Base-by-base conservation (phyloP, 2,329 filamentous ascomycete genomes). In the Byssochlamys sp. region DNA sequence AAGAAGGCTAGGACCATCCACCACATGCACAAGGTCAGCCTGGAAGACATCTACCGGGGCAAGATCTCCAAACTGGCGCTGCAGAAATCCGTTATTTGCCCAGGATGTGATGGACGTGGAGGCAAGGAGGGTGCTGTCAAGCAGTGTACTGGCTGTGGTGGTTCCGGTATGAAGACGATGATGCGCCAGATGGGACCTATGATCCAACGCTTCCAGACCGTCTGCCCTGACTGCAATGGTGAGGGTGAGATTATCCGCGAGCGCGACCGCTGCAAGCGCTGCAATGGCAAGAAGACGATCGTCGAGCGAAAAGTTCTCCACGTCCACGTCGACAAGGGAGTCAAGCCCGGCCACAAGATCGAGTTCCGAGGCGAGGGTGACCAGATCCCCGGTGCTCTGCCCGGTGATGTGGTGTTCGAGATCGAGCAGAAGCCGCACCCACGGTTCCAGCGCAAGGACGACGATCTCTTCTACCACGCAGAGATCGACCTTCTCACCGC, bases 141-240 rank as follows among this genome's bases (percentile, higher is more conserved):
- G 80, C 89, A 88, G 69, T 99, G 94, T 77, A 72, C 84, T 48
- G 89, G 90, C 70, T 99, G 94, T 75, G 90, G 95, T 69, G 94
- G 94, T 64, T 85, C 88, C 63, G 94, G 94, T 76, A 96, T 96
- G 89, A 97, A 97, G 88, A 96, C 90, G 48, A 97, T 99, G 92
- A 96, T 99, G 94, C 89, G 95, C 73, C 94, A 99, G 78, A 97
- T 99, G 91, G 94, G 94, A 55, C 94, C 94, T 59, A 99, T 99
- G 94, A 97, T 99, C 67, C 95, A 99, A 80, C 90, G 94, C 58
- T 99, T 99, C 85, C 94, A 99, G 82, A 97, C 92, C 29, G 91
- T 96, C 67, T 99, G 94, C 83, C 89, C 91, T 28, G 95, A 99
- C 78, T 99, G 94, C 75, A 92, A 94, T 67, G 95, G 95, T 62